Conservation (phyloP, 2,329 filamentous ascomycete species). For the Monosporascus sp. region DNA sequence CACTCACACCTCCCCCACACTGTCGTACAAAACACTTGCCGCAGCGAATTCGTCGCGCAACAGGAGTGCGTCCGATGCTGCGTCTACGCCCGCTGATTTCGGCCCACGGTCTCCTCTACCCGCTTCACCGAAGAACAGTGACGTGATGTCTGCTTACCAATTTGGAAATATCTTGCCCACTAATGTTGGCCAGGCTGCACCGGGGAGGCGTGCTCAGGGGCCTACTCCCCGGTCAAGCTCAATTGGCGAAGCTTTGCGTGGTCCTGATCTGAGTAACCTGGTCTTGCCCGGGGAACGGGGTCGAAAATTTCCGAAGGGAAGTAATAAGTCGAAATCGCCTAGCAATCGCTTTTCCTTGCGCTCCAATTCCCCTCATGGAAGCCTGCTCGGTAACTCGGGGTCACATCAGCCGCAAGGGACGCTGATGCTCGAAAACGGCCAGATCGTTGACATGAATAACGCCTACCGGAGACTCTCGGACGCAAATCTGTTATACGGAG, state of each 20-base stretch:
- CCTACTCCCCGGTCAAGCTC: constrained; percentile 28
- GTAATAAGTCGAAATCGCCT: constrained; percentile 49
- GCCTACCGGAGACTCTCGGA: constrained; percentile 69
- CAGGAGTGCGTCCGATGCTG: constrained; percentile 52
- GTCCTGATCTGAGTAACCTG: constrained; percentile 43
- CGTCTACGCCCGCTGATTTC: constrained; percentile 42
- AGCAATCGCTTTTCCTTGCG: constrained; percentile 42
- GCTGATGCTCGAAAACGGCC: constrained; percentile 54
- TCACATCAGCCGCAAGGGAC: constrained; percentile 28
- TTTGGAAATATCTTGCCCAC: constrained; percentile 54
- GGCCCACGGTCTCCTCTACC: constrained; percentile 31
- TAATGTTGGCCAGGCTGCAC: constrained; percentile 41
- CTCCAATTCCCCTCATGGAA: constrained; percentile 40
- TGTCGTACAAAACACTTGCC: constrained; percentile 29
- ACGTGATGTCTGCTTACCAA: constrained; percentile 52
- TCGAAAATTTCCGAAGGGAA: constrained; percentile 33
- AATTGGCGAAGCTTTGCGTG: constrained; percentile 50
- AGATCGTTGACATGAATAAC: constrained; percentile 60
- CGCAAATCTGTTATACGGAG: constrained; percentile 59
- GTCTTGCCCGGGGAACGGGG: constrained; percentile 42
- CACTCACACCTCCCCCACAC: constrained; percentile 41
- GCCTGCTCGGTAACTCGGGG: constrained; percentile 29
- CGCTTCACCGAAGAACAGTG: constrained; percentile 18
- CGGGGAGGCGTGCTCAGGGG: constrained; percentile 32
- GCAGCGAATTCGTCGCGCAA: constrained; percentile 29